Evolutionary conservation across 164 flowering plant genomes (phyloP), one percentile per base, ranked within the genome.

Genomic region (Magnolia kwangsiensis): DNA sequence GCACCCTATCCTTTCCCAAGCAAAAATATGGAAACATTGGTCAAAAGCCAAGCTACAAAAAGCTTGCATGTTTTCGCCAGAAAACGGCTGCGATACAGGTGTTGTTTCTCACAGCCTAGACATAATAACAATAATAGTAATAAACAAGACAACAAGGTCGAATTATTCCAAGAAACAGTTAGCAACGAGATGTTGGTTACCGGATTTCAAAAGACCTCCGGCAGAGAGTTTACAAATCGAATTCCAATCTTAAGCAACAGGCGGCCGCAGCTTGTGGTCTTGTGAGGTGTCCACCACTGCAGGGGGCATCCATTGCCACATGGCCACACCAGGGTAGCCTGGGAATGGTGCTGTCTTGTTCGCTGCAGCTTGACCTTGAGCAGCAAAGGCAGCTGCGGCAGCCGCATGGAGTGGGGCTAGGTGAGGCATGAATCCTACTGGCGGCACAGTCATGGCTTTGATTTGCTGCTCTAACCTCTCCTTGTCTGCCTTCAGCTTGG

Each of bases 241-340:
- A 31, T 20, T n/a, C 29, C 67, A 4, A 24, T 24, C 29, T 64
- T 75, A 90, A 50, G 94, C 94, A 80, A 85, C 94, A 8, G 94
- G 94, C 6, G 92, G 89, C 50, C 87, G 90, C 66, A 89, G 86
- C 31, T 84, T 82, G 74, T 88, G 91, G 77, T 90, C 91, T 80
- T 88, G 90, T 21, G 94, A 90, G 67, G 92, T 88, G 82, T 90
- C 94, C 64, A 86, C 85, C 6, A 85, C 80, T 51, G 92, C 84
- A 67, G 88, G 88, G 9, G 92, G 90, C 88, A 89, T 83, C 79
- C 88, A 89, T 74, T 88, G 92, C 94, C 90, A 89, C 94, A 90
- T 88, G 16, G 94, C 80, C 69, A 87, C 72, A 51, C 89, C 91
- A 19, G 94, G 94, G 74, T 85, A 88, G 16, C 91, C 86, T 49